phyloP scores from a whole-genome alignment of 2,329 filamentous ascomycete genomes.

The Plenodomus lindquistii region DNA sequence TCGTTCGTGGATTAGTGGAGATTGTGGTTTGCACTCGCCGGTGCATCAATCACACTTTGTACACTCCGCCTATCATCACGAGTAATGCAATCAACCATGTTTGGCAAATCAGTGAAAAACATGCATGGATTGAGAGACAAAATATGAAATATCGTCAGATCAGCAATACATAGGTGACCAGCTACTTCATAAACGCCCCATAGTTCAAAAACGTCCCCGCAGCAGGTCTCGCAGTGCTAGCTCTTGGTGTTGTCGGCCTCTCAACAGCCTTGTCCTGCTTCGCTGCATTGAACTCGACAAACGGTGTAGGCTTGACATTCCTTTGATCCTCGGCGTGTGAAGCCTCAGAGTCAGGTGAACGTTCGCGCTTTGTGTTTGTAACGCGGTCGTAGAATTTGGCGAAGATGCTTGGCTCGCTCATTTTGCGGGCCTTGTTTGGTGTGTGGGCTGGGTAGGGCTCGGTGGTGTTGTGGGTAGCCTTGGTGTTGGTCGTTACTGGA shows the following conservation, averaged over 20 bases:
- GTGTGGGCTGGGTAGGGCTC: too few species aligned
- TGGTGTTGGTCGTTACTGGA: neutral
- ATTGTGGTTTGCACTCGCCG: too few species aligned
- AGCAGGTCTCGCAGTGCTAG: conserved; percentile 1
- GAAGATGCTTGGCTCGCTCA: neutral
- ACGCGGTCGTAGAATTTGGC: neutral
- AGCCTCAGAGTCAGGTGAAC: neutral
- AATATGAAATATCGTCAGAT: too few species aligned
- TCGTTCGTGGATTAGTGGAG: too few species aligned
- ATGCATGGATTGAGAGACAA: too few species aligned
- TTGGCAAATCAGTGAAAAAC: too few species aligned
- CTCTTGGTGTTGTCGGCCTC: conserved; percentile 1
- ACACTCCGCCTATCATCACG: too few species aligned
- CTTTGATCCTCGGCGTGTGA: neutral
- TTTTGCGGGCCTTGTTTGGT: neutral
- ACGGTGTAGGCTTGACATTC: neutral
- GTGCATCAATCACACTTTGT: too few species aligned
- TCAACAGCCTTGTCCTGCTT: neutral
- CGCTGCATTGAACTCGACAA: neutral
- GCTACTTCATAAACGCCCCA: conserved; percentile 8
- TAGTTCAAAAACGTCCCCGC: conserved; percentile 8
- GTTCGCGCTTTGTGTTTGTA: neutral
- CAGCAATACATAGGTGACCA: too few species aligned
- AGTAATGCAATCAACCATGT: too few species aligned
- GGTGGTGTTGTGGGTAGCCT: neutral